phyloP scores from a whole-genome alignment of 441 rosid species.

The Corymbia calophylla region DNA sequence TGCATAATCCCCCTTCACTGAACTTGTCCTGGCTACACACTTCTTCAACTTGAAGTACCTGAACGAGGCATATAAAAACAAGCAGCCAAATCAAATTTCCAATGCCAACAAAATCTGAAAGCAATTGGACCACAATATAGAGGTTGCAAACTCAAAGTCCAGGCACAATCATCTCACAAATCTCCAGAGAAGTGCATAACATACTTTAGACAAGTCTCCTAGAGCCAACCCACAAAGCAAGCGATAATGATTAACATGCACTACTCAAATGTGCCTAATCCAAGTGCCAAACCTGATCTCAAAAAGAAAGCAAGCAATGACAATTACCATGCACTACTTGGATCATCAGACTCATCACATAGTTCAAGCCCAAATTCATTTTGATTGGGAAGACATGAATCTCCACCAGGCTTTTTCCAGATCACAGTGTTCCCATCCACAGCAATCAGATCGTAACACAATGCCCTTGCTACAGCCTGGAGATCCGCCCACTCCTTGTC shows the following conservation, averaged over 20 bases:
- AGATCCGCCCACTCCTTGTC: slow-evolving; percentile 99
- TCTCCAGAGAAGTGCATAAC: background rate
- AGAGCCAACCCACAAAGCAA: background rate
- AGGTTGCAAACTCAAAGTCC: background rate
- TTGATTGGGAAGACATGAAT: slow-evolving; percentile 70
- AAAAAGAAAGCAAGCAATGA: slow-evolving; percentile 2
- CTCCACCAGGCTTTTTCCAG: slow-evolving; percentile 91
- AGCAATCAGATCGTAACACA: slow-evolving; percentile 86
- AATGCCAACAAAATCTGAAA: background rate
- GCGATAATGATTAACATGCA: background rate
- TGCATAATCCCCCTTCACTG: slow-evolving; percentile 58
- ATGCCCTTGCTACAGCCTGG: slow-evolving; percentile 87
- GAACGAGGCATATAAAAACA: background rate
- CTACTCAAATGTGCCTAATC: background rate
- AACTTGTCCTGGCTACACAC: slow-evolving; percentile 60
- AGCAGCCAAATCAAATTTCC: background rate
- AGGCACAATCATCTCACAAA: background rate
- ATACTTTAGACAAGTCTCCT: background rate
- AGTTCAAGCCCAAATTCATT: slow-evolving; percentile 82
- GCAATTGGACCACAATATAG: background rate
- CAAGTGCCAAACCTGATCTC: background rate
- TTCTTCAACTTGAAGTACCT: slow-evolving; percentile 80
- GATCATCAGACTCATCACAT: slow-evolving; percentile 72
- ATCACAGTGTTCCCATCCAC: slow-evolving; percentile 98
- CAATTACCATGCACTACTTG: slow-evolving; percentile 74